Percentiles rank a stretch among this genome's conserved stretches.
Evolutionary conservation across 163 green algal genomes (phyloP).

Genomic region (Coccomyxa subellipsoidea): DNA sequence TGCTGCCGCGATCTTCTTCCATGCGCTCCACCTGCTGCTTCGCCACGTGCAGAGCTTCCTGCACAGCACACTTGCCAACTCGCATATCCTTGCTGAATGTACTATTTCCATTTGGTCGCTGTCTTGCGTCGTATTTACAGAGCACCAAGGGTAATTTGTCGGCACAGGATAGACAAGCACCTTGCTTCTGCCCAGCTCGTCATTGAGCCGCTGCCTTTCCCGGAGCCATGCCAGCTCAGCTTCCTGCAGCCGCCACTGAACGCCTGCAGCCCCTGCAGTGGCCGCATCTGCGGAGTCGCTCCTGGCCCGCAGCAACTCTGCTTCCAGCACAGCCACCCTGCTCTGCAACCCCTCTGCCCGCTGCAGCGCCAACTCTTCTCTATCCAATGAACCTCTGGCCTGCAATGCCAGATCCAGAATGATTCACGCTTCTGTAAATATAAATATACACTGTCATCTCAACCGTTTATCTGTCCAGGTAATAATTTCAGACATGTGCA

Average conservation of each 20-base stretch:
- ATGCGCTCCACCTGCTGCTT: background rate
- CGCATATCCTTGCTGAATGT: background rate
- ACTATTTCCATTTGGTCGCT: too few relatives aligned
- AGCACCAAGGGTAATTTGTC: background rate
- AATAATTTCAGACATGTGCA: too few relatives aligned
- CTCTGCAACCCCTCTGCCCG: background rate
- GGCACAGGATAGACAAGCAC: background rate
- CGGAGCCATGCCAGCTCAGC: background rate
- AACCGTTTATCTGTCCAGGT: too few relatives aligned
- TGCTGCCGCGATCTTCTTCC: background rate
- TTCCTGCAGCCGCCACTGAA: background rate
- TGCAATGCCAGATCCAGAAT: background rate
- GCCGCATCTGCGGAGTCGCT: background rate
- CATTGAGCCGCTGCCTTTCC: background rate
- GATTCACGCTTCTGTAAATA: too few relatives aligned
- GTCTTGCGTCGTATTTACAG: too few relatives aligned
- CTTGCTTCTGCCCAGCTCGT: background rate
- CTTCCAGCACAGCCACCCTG: background rate
- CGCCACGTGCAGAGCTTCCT: background rate
- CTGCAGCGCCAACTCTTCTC: background rate
- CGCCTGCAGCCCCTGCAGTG: background rate
- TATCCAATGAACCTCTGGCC: background rate
- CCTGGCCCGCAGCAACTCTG: background rate
- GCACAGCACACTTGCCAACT: background rate
- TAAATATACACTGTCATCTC: too few relatives aligned